Conservation (phyloP, 2,329 filamentous ascomycete genomes). For the Ophiocordyceps camponoti-saundersi region DNA sequence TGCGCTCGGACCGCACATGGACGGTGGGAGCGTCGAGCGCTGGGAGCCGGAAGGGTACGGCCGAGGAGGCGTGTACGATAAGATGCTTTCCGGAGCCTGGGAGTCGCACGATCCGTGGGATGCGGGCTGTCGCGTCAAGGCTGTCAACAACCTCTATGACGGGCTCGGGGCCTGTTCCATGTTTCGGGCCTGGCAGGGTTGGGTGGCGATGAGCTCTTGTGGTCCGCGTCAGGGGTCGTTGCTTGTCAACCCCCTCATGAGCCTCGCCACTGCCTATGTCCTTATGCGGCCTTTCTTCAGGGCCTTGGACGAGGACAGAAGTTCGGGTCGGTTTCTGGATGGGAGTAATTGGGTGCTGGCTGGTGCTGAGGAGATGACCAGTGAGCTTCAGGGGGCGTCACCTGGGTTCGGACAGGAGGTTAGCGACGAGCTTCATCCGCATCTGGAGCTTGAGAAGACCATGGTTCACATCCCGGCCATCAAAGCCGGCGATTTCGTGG, state of each 20-base stretch:
- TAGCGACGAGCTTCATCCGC: slow-evolving; percentile 50
- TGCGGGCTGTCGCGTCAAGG: slow-evolving; percentile 47
- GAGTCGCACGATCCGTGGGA: slow-evolving; percentile 75
- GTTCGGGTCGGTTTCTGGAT: slow-evolving; percentile 22
- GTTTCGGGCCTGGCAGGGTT: slow-evolving; percentile 82
- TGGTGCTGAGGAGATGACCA: slow-evolving; percentile 24
- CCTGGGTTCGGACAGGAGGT: slow-evolving; percentile 57
- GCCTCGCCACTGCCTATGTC: slow-evolving; percentile 61
- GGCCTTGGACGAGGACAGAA: slow-evolving; percentile 14
- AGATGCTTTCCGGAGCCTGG: slow-evolving; percentile 60
- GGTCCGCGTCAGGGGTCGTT: slow-evolving; percentile 63
- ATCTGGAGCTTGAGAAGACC: slow-evolving; percentile 46
- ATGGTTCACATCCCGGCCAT: slow-evolving; percentile 58
- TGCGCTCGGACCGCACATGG: slow-evolving; percentile 55
- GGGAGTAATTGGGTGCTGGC: slow-evolving; percentile 43
- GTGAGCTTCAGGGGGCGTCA: slow-evolving; percentile 53
- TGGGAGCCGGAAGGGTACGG: slow-evolving; percentile 60
- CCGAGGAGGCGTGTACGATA: slow-evolving; percentile 49
- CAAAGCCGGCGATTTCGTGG: slow-evolving; percentile 59
- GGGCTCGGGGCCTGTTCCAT: slow-evolving; percentile 69
- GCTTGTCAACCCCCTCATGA: slow-evolving; percentile 63
- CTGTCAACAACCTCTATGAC: slow-evolving; percentile 59
- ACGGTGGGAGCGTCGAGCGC: slow-evolving; percentile 58
- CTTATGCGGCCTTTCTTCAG: slow-evolving; percentile 75
- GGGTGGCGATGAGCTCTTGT: slow-evolving; percentile 64